Conservation (phyloP, 306 rosid genomes). For the Cercis canadensis region DNA sequence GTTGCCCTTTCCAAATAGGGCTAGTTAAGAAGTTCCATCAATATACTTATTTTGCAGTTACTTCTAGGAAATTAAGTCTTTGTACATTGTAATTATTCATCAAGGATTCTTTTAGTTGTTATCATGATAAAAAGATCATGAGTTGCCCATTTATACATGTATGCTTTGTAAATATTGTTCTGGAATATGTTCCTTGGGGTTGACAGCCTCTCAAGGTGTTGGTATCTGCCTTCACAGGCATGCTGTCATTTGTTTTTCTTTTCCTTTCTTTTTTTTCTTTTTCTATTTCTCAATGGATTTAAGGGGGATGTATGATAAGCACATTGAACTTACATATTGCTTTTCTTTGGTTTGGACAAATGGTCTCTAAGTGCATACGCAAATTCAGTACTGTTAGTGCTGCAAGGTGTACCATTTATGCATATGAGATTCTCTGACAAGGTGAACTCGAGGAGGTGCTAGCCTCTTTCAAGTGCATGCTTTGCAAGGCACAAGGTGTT, state of each 20-base stretch:
- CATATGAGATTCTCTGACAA: no score
- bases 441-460: no score
- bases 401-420: no score
- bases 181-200: background rate
- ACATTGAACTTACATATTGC: background rate
- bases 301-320: background rate
- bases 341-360: background rate
- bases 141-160: background rate
- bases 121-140: background rate
- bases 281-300: background rate
- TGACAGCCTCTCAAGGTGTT: background rate
- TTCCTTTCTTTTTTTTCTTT: background rate
- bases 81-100: background rate
- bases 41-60: background rate
- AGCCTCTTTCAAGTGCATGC: no score
- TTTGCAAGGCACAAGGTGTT: no score
- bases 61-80: background rate
- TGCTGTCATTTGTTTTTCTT: background rate
- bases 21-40: background rate
- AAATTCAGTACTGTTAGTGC: background rate
- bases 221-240: background rate
- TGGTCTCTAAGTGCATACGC: constrained; percentile 10
- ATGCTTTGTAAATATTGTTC: background rate
- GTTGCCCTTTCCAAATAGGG: background rate
- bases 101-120: background rate